A percentile compares a stretch with the other conserved stretches of the same genome.
These are phyloP conservation scores for Crucibulum laeve DNA, from an alignment of 768 basidiomycete genomes.

Conservation along the genomic window DNA sequence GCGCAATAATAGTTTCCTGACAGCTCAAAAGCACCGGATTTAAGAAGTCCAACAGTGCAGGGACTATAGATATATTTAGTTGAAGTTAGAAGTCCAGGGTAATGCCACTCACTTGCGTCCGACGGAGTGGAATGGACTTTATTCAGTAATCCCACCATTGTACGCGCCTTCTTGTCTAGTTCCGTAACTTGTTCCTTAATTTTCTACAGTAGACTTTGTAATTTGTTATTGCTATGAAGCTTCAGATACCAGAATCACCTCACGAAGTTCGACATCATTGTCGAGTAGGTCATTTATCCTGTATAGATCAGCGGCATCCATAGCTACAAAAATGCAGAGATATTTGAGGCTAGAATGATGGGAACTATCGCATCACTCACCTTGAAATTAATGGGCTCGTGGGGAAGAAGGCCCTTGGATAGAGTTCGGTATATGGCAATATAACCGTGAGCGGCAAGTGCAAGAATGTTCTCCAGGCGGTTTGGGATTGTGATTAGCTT, in stretches of 20 bases:
- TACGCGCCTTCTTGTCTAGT: conserved; percentile 71
- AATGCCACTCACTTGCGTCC: conserved; percentile 43
- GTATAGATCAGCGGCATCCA: conserved; percentile 56
- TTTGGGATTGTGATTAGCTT: too few relatives aligned
- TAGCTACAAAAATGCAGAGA: conserved; percentile 17
- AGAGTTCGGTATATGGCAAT: too few relatives aligned
- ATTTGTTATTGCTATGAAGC: conserved; percentile 1
- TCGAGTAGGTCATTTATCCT: conserved; percentile 58
- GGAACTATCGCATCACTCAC: too few relatives aligned
- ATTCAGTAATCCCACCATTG: conserved; percentile 71
- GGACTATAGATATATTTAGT: conserved; percentile 38
- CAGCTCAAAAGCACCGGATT: conserved; percentile 54
- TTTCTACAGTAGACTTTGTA: conserved; percentile 43
- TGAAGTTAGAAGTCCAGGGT: conserved; percentile 2
- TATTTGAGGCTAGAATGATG: background rate
- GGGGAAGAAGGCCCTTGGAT: background rate
- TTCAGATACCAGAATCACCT: conserved; percentile 36
- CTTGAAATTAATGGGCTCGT: too few relatives aligned
- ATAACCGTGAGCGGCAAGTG: too few relatives aligned
- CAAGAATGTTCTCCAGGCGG: too few relatives aligned
- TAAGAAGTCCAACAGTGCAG: conserved; percentile 52
- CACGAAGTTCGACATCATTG: conserved; percentile 57
- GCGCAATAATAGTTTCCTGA: conserved; percentile 37
- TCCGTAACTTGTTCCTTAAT: conserved; percentile 73
- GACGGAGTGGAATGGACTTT: conserved; percentile 74